These are phyloP conservation scores for Candida orba DNA, from an alignment of 805 yeast genomes.

Conservation along the genomic window DNA sequence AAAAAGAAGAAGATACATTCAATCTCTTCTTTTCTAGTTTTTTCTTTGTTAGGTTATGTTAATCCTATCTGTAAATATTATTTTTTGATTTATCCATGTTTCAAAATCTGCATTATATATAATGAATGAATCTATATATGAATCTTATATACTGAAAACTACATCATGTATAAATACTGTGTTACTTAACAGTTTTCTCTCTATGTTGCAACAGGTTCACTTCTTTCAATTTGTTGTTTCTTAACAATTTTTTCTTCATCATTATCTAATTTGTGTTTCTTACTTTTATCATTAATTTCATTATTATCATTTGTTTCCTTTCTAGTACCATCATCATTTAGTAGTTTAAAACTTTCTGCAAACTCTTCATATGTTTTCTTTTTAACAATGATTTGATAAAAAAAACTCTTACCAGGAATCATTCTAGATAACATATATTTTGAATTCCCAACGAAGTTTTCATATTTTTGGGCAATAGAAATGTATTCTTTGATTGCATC, in stretches of 20 bases:
- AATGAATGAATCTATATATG: conserved; percentile 3
- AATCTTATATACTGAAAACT: neutral
- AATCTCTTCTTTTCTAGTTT: neutral
- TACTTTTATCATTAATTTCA: conserved; percentile 11
- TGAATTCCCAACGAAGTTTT: conserved; percentile 63
- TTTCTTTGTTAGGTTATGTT: neutral
- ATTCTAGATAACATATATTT: conserved; percentile 76
- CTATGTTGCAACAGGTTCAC: conserved; percentile 3
- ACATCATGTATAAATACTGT: neutral
- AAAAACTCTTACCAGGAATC: conserved; percentile 65
- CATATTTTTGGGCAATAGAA: conserved; percentile 43
- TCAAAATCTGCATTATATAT: conserved; percentile 2
- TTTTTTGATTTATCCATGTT: conserved; percentile 1
- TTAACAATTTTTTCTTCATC: conserved; percentile 6
- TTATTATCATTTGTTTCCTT: neutral
- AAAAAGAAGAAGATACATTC: no score
- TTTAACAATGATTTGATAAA: conserved; percentile 50
- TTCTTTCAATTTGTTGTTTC: conserved; percentile 13
- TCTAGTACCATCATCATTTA: conserved; percentile 15
- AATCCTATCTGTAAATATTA: conserved; percentile 3
- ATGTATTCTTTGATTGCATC: conserved; percentile 49
- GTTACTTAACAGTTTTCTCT: neutral
- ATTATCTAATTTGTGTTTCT: conserved; percentile 12
- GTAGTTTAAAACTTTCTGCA: conserved; percentile 17
- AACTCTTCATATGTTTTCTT: conserved; percentile 51